phyloP scores from a whole-genome alignment of 352 stramenopile genomes.

The Bremia lactucae region DNA sequence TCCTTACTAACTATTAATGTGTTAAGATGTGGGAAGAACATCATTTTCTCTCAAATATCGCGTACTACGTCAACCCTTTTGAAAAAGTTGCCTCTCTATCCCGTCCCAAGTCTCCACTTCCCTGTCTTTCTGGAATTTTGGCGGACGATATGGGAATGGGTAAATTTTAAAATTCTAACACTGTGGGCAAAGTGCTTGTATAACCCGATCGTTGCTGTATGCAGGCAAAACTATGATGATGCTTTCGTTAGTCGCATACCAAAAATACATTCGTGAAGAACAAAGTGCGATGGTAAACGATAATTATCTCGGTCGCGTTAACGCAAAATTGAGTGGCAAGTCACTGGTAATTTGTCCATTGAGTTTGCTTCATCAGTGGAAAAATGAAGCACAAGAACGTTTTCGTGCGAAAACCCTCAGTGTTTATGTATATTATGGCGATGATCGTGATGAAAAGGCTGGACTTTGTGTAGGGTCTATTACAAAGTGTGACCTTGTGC shows the following conservation, averaged over 20 bases:
- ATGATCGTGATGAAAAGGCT: conserved; percentile 27
- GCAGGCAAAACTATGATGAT: conserved; percentile 79
- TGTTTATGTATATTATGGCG: conserved; percentile 65
- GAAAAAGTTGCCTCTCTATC: conserved; percentile 65
- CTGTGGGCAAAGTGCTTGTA: not conserved
- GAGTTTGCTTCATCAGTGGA: conserved; percentile 84
- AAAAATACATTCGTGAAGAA: conserved; percentile 32
- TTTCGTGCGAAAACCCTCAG: conserved; percentile 41
- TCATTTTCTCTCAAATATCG: conserved; percentile 28
- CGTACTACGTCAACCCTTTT: conserved; percentile 78
- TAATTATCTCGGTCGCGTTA: conserved; percentile 1
- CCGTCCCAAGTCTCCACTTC: conserved; percentile 36
- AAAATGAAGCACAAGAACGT: conserved; percentile 65
- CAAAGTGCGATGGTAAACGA: not conserved
- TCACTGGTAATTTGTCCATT: conserved; percentile 83
- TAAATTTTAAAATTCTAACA: conserved; percentile 10
- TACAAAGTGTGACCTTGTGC: conserved; percentile 52
- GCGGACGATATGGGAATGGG: conserved; percentile 89
- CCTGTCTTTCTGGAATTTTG: conserved; percentile 75
- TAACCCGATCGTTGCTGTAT: not conserved
- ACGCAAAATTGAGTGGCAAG: conserved; percentile 13
- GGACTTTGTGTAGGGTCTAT: conserved; percentile 6
- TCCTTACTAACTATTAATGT: conserved; percentile 1
- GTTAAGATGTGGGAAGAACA: conserved; percentile 68
- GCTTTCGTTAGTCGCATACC: conserved; percentile 45